Evolutionary conservation across 805 yeast genomes (phyloP).

Genomic region (Metschnikowia arizonensis): DNA sequence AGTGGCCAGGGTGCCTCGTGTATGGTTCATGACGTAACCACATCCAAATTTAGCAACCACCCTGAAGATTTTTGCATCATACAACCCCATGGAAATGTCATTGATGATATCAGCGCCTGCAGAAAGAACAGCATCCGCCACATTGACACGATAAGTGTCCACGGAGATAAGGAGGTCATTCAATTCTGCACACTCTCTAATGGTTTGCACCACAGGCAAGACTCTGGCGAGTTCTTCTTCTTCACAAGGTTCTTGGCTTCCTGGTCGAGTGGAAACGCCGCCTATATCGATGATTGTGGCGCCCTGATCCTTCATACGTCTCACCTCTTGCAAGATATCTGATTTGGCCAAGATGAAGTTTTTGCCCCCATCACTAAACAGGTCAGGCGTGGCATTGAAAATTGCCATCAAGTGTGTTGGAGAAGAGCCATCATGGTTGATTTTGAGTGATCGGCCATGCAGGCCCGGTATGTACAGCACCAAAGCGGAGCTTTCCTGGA

Average conservation of each 20-base stretch:
- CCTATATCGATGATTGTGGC: conserved; percentile 88
- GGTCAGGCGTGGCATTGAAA: conserved; percentile 87
- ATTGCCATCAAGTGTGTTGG: conserved; percentile 82
- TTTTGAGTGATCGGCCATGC: conserved; percentile 20
- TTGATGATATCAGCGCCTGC: conserved; percentile 91
- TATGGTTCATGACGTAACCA: conserved; percentile 79
- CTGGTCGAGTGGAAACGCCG: conserved; percentile 90
- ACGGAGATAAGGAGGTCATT: conserved; percentile 58
- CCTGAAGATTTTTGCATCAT: conserved; percentile 60
- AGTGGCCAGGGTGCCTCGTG: conserved; percentile 73
- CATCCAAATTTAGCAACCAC: conserved; percentile 68
- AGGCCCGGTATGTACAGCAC: conserved; percentile 47
- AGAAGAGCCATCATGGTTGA: conserved; percentile 44
- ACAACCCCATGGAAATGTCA: conserved; percentile 79
- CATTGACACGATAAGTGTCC: conserved; percentile 80
- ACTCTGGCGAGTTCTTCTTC: conserved; percentile 72
- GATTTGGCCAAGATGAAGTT: conserved; percentile 28
- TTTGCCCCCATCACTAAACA: conserved; percentile 87
- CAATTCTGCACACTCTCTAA: conserved; percentile 44
- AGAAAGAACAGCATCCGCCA: conserved; percentile 63
- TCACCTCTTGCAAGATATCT: conserved; percentile 44
- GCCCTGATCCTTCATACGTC: conserved; percentile 50
- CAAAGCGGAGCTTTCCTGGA: conserved; percentile 51
- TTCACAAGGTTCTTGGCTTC: conserved; percentile 55
- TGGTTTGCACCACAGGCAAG: conserved; percentile 60